Conservation (phyloP, 495 filamentous ascomycete species). For the Hypoxylon trugodes region DNA sequence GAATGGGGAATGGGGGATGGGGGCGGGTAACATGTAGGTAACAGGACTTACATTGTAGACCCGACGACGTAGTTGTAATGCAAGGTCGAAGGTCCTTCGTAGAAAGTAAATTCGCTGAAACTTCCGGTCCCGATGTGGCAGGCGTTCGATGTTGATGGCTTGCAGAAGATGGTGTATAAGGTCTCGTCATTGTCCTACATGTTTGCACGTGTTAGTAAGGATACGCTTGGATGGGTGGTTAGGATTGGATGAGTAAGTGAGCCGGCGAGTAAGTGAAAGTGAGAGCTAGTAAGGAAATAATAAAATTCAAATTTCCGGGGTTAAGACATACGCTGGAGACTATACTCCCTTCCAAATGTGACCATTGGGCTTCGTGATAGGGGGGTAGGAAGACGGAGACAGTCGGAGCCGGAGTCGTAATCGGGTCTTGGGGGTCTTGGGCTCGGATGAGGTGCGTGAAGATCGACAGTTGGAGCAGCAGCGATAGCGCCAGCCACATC, state of each 20-base stretch:
- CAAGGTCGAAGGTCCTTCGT: conserved; percentile 48
- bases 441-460: conserved; percentile 9
- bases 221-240: too few species aligned
- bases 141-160: conserved; percentile 28
- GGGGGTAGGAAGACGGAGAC: conserved; percentile 50
- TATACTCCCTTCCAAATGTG: conserved; percentile 47
- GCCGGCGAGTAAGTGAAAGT: background rate
- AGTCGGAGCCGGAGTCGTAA: conserved; percentile 33
- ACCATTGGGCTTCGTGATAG: conserved; percentile 43
- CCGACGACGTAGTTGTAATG: conserved; percentile 39
- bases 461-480: conserved; percentile 3
- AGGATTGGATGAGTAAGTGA: background rate
- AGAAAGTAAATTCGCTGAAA: conserved; percentile 47
- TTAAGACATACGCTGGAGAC: conserved; percentile 44
- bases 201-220: too few species aligned
- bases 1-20: background rate
- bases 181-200: conserved; percentile 44
- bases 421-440: conserved; percentile 9
- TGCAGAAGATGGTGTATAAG: conserved; percentile 53
- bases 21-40: background rate
- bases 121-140: conserved; percentile 16
- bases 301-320: background rate
- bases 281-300: background rate
- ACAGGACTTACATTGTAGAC: conserved; percentile 39
- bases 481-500: background rate